Base-by-base conservation (phyloP, 352 stramenopile genomes). In the Phytophthora constricta region DNA sequence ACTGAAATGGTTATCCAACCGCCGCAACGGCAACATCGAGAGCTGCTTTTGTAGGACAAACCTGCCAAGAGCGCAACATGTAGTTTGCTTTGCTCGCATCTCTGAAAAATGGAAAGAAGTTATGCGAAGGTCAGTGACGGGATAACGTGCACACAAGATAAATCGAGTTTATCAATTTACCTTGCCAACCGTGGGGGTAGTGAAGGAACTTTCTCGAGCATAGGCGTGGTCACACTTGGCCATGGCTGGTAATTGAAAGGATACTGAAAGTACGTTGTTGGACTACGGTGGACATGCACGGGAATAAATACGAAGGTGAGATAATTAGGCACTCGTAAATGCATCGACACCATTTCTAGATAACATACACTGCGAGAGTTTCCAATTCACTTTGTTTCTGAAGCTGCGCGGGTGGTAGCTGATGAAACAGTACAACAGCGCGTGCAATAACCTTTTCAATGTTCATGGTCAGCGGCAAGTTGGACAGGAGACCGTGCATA, bases 381-480 rank as follows among this genome's bases (percentile, higher is more conserved):
- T 74, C 54, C 4, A 67, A 3, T 25, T 80, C 48, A 50, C 63
- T 72, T 47, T 53, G 64, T 31, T 68, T 31, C 33, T 72, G 47
- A 3, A 93, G 67, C 10, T 83, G 47, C 2, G 25, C 19, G 16
- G 85, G 85, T 4, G 83, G 71, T 28, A 82, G 68, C 26, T 87
- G 74, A 50, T 95, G 80, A 45, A 93, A 76, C 27, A 95, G 60
- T 13, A 84, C 43, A 17, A 85, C 62, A 22, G 73, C 87, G 20
- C 74, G 72, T 34, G 71, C 52, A 22, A 93, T 82, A 9, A 91
- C 81, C 19, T 69, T 74, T 43, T 95, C 87, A 3, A 93, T 50
- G 33, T 91, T 74, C 87, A 93, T 92, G 4, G 70, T 80, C 22
- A 82, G 77, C n/a, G 86, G 86, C 5, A 95, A 76, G 52, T 90